Conservation (phyloP, 1,284 basidiomycete genomes). For the Cutaneotrichosporon dermatis region DNA sequence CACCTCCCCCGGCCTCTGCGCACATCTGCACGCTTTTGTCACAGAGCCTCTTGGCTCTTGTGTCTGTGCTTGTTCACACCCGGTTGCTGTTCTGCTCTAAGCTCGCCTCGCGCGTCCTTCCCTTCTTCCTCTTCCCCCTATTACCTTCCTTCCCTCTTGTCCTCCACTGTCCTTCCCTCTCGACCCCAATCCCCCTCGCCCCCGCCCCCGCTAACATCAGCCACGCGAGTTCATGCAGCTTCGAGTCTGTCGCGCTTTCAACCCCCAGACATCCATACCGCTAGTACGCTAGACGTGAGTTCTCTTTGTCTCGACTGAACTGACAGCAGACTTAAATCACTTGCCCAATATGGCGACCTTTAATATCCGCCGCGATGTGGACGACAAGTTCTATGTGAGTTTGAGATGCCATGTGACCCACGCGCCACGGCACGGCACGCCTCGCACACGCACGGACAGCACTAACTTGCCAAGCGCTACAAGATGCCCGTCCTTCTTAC, state of each 20-base stretch:
- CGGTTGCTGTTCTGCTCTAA: too few relatives aligned
- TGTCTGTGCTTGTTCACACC: too few relatives aligned
- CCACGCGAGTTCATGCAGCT: slow-evolving; percentile 26
- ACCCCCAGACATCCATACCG: slow-evolving; percentile 3
- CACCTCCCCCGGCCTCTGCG: too few relatives aligned
- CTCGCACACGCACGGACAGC: background rate
- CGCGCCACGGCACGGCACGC: background rate
- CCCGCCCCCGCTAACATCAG: slow-evolving; percentile 2
- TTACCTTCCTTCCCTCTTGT: too few relatives aligned
- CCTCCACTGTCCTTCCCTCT: too few relatives aligned
- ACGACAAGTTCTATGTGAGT: slow-evolving; percentile 59
- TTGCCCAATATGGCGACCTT: slow-evolving; percentile 73
- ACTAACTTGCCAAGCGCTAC: slow-evolving; percentile 39
- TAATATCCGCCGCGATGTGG: slow-evolving; percentile 98
- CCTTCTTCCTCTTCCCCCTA: too few relatives aligned
- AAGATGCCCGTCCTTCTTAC: slow-evolving; percentile 89
- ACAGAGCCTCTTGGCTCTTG: too few relatives aligned
- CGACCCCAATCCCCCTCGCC: too few relatives aligned
- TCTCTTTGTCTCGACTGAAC: background rate
- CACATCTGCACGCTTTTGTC: too few relatives aligned
- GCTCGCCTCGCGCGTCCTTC: too few relatives aligned
- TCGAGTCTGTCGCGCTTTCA: slow-evolving; percentile 11
- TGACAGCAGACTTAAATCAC: slow-evolving; percentile 16
- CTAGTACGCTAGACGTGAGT: slow-evolving; percentile 23
- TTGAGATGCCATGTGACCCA: too few relatives aligned